Conservation (phyloP, 2,329 filamentous ascomycete species). For the Ilyonectria robusta region DNA sequence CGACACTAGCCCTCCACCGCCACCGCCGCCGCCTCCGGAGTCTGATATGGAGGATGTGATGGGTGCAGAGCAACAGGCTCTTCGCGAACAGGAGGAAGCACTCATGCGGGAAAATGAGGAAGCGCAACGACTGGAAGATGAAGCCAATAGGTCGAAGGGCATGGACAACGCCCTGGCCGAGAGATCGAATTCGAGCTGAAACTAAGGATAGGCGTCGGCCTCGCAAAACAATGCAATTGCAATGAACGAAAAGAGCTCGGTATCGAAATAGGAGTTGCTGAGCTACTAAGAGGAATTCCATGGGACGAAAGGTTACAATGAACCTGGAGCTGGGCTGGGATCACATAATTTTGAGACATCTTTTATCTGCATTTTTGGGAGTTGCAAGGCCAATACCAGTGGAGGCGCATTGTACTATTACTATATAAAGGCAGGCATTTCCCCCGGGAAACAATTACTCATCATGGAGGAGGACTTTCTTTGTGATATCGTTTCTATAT, state of each 20-base stretch:
- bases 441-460: slow-evolving; percentile 13
- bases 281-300: slow-evolving; percentile 11
- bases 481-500: slow-evolving; percentile 18
- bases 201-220: slow-evolving; percentile 30
- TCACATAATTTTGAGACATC: slow-evolving; percentile 25
- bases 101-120: slow-evolving; percentile 69
- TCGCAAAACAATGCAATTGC: slow-evolving; percentile 4
- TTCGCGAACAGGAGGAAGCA: slow-evolving; percentile 66
- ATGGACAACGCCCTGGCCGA: slow-evolving; percentile 41
- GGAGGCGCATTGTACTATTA: slow-evolving; percentile 27
- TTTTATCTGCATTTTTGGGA: slow-evolving; percentile 28
- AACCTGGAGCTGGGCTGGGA: slow-evolving; percentile 22
- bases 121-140: slow-evolving; percentile 66
- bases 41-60: slow-evolving; percentile 53
- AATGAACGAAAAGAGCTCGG: slow-evolving; percentile 12
- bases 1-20: slow-evolving; percentile 59
- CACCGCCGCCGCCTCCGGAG: slow-evolving; percentile 64
- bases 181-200: slow-evolving; percentile 40
- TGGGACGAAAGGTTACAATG: slow-evolving; percentile 18
- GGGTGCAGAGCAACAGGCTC: slow-evolving; percentile 60
- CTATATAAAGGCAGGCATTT: slow-evolving; percentile 31
- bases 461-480: slow-evolving; percentile 24
- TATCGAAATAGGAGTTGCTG: slow-evolving; percentile 30
- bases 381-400: slow-evolving; percentile 33
- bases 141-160: slow-evolving; percentile 53